These are phyloP conservation scores for Spizellomyces sp. DNA, from an alignment of 192 early-diverging fungal species.

Conservation along the genomic window DNA sequence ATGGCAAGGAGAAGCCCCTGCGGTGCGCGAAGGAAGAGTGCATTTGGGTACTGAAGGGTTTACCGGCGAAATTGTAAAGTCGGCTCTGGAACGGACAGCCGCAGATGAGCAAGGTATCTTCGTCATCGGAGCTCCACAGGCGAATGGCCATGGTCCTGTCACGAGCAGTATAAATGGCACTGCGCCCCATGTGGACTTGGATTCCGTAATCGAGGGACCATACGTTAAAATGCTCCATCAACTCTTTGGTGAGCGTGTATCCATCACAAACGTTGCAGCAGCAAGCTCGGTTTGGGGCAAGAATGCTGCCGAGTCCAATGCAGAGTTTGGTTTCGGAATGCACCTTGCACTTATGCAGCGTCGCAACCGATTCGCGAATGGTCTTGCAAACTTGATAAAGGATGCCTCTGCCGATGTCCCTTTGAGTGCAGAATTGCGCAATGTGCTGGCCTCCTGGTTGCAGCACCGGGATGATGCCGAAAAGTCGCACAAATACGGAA, in stretches of 20 bases:
- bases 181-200: constrained; percentile 29
- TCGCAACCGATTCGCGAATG: constrained; percentile 66
- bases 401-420: constrained; percentile 2
- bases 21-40: constrained; percentile 33
- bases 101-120: constrained; percentile 25
- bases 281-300: constrained; percentile 60
- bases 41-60: constrained; percentile 1
- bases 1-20: constrained; percentile 53
- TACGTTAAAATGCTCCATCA: constrained; percentile 82
- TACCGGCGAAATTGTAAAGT: constrained; percentile 7
- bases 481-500: constrained; percentile 54
- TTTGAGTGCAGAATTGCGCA: constrained; percentile 38
- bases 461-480: constrained; percentile 56
- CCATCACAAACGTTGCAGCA: constrained; percentile 78
- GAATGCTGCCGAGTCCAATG: constrained; percentile 52
- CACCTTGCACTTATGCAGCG: constrained; percentile 68
- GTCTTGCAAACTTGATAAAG: constrained; percentile 58
- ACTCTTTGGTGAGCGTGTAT: constrained; percentile 73
- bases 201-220: constrained; percentile 65
- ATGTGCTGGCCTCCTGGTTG: constrained; percentile 70
- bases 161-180: constrained; percentile 34
- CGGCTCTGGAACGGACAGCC: constrained; percentile 32
- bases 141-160: constrained; percentile 38
- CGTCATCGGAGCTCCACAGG: constrained; percentile 28
- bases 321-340: constrained; percentile 88